Conservation (phyloP, 1,284 basidiomycete genomes). For the Malassezia arunalokei region DNA sequence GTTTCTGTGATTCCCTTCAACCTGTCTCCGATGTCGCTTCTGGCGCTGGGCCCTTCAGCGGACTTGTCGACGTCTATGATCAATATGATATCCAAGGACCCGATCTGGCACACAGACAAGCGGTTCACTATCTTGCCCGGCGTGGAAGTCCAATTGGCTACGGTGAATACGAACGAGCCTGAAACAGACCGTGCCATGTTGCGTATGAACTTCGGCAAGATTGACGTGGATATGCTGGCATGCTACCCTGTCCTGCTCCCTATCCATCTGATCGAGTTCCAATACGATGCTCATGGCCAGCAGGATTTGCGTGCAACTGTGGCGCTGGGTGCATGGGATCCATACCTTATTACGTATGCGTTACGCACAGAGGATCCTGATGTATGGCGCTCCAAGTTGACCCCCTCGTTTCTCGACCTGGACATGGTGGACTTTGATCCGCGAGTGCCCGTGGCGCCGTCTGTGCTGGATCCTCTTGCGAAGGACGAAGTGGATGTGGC, state of each 20-base stretch:
- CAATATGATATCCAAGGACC: conserved; percentile 7
- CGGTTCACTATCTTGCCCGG: conserved; percentile 13
- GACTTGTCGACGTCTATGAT: conserved; percentile 7
- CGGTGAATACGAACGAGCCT: background rate
- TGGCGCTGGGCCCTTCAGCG: background rate
- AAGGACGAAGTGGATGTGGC: background rate
- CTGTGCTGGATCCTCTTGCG: conserved; percentile 1
- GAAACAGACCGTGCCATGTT: background rate
- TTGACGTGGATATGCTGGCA: conserved; percentile 11
- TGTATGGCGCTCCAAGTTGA: conserved; percentile 4
- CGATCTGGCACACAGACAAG: conserved; percentile 5
- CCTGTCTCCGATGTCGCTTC: conserved; percentile 5
- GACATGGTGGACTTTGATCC: conserved; percentile 16
- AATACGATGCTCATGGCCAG: conserved; percentile 9
- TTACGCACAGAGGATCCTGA: conserved; percentile 1
- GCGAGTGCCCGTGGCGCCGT: conserved; percentile 2
- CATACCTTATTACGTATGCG: conserved; percentile 9
- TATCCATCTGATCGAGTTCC: conserved; percentile 12
- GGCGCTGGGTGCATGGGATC: conserved; percentile 14
- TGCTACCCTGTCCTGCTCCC: conserved; percentile 15
- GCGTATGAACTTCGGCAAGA: conserved; percentile 8
- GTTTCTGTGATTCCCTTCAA: conserved; percentile 14
- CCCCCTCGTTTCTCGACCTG: conserved; percentile 1
- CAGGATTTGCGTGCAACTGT: conserved; percentile 8
- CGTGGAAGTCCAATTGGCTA: conserved; percentile 14